Evolutionary conservation across 1,139 yeast genomes (phyloP), one percentile per base, ranked within the genome.

Genomic region (Saccharomyces pastorianus): DNA sequence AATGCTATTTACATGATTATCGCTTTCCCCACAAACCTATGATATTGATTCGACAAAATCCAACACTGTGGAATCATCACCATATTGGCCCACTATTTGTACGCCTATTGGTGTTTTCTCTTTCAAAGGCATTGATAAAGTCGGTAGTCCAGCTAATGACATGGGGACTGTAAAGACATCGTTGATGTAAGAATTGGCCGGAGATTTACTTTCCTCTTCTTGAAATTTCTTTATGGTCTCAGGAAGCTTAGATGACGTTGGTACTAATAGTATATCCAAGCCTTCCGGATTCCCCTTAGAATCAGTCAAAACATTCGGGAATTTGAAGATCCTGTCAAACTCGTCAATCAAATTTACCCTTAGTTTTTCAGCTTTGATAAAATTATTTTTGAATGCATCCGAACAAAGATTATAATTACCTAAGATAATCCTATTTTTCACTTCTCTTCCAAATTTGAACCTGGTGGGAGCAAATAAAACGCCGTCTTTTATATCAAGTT

Each of bases 131-230:
- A 91, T 72, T 0, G 86, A 79, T 9, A 91, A 77, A 0, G 96
- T 81, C 0, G 99, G 99, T 3, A 93, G 71, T 0, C 98, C 99
- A 0, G 96, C 95, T 58, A 95, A 72, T 1, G 96, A 90, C 47
- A 95, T 87, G 0, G 99, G 97, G 3, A 91, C 86, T 0, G 97
- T 89, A 57, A 90, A 76, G 1, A 88, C 81, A 67, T 95, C 99
- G 67, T 89, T 88, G 51, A 85, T 76, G 63, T 87, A 90, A 17
- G 84, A 78, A 51, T 81, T 81, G 6, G 87, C 76, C 4, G 88
- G 76, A 52, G 78, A 74, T n/a, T 71, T 67, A 3, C 64, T 56
- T 34, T 76, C 67, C 49, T 70, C 56, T 50, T 62, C 49, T 32
- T 66, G 54, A 59, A 74, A 78, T 28, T 79, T 75, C 17, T 76